Evolutionary conservation across 1,284 basidiomycete species (phyloP), one percentile per base, ranked within the genome.

Genomic region (Inonotus hispidus): DNA sequence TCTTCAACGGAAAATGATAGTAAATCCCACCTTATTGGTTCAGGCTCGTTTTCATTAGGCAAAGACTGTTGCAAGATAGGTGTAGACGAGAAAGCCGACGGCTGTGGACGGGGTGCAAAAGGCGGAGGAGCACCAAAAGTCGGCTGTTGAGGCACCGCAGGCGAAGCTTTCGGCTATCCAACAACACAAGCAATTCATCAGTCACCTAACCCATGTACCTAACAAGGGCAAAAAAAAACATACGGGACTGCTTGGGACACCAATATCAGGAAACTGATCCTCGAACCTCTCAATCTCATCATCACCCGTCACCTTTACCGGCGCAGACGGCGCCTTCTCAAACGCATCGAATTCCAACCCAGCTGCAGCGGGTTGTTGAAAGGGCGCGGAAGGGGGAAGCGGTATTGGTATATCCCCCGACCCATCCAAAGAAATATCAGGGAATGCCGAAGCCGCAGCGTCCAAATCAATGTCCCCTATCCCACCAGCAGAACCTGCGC

Each of bases 251-350:
- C 56, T 37, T 64, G 74, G 73, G 25, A 70, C 77, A 57, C 87
- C 84, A 61, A 98, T 82, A 67, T 93, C 93, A 0, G 95, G 95
- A 75, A 96, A 98, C 66, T 92, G 86, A 71, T 79, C 89, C 76
- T 96, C 89, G 68, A 98, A 98, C 74, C 92, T 85, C 67, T 92
- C 91, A 64, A 94, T 83, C 67, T 95, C 94, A 65, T 92, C 88
- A 67, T 90, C 84, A 1, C 92, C 92, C 0, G 93, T 95, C 38
- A 94, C 88, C 71, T 85, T 89, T 57, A 95, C 66, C 63, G 78
- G 76, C 23, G 79, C 77, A 25, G 47, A 21, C 32, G 56, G 13
- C 11, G 41, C 16, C 16, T 21, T 43, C 16, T 80, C 82, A 68
- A 90, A 87, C 68, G 81, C 78, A 66, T 87, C 85, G 65, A 89